Evolutionary conservation across 768 basidiomycete species (phyloP).

Genomic region (Serpula lacrymans): DNA sequence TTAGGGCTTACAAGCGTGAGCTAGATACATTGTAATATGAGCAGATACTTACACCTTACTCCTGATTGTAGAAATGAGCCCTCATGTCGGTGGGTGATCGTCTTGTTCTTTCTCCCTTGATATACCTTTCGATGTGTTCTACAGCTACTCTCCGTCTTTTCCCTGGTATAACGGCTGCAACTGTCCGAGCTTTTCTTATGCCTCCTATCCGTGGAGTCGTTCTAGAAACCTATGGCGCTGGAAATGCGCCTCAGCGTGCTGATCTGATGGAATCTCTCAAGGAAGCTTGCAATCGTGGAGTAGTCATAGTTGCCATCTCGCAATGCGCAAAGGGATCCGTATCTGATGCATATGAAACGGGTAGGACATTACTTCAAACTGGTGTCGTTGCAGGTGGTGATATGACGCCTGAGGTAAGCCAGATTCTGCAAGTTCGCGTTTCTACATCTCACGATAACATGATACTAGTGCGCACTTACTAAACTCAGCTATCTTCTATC

Average conservation of each 20-base stretch:
- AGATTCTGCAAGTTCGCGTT: not conserved
- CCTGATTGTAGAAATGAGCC: slow-evolving; percentile 62
- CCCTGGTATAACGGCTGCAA: slow-evolving; percentile 77
- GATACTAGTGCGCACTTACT: slow-evolving; percentile 73
- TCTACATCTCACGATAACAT: slow-evolving; percentile 1
- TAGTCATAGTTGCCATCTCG: slow-evolving; percentile 88
- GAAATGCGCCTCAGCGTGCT: slow-evolving; percentile 82
- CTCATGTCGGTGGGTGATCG: slow-evolving; percentile 65
- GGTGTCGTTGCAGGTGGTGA: slow-evolving; percentile 85
- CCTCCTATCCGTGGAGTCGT: slow-evolving; percentile 80
- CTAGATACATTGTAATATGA: not conserved
- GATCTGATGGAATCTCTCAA: slow-evolving; percentile 76
- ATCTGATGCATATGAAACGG: slow-evolving; percentile 80
- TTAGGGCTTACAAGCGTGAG: slow-evolving; percentile 76
- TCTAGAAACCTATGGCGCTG: slow-evolving; percentile 88
- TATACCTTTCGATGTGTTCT: slow-evolving; percentile 14
- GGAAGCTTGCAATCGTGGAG: slow-evolving; percentile 77
- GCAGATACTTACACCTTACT: not conserved
- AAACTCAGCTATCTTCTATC: slow-evolving; percentile 90
- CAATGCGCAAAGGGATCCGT: slow-evolving; percentile 89
- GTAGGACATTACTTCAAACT: slow-evolving; percentile 60
- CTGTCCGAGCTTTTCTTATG: slow-evolving; percentile 71
- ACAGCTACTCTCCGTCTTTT: slow-evolving; percentile 83
- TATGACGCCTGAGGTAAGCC: slow-evolving; percentile 89
- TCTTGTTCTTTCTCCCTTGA: slow-evolving; percentile 5